Percentiles rank a stretch among this genome's conserved stretches.
These are phyloP conservation scores for Multifurca ochricompacta DNA, from an alignment of 768 basidiomycete species.

Conservation along the genomic window DNA sequence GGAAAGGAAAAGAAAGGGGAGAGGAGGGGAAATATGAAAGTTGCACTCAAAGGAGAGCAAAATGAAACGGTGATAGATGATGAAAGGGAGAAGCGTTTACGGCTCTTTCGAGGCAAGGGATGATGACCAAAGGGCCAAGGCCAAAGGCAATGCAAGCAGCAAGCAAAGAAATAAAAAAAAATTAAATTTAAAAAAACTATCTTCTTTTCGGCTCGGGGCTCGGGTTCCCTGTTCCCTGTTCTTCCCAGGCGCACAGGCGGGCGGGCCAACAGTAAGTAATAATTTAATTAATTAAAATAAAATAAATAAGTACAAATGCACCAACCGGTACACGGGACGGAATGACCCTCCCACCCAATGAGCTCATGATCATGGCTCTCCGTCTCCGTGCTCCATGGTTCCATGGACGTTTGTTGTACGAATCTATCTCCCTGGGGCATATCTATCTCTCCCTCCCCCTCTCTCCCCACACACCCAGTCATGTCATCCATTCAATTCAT, in stretches of 20 bases:
- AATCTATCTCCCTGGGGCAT: constrained; percentile 2
- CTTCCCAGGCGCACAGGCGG: no score
- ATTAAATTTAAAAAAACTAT: not conserved
- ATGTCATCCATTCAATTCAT: not conserved
- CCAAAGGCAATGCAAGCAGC: no score
- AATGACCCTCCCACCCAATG: no score
- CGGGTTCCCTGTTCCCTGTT: no score
- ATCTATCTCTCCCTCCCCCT: constrained; percentile 1
- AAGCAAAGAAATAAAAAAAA: no score
- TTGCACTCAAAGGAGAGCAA: not conserved
- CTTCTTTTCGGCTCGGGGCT: not conserved
- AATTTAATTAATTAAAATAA: not conserved
- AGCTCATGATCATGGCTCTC: no score
- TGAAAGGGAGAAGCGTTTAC: constrained; percentile 4
- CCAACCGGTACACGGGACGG: not conserved
- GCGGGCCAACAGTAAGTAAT: no score
- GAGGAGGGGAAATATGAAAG: not conserved
- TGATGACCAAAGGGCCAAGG: constrained; percentile 6
- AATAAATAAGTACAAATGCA: not conserved
- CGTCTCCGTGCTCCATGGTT: no score
- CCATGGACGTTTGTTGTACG: no score
- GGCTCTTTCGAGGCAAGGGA: not conserved
- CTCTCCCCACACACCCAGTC: not conserved
- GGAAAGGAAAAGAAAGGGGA: not conserved
- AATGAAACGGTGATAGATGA: not conserved